Percentiles rank a stretch among this genome's conserved stretches.
Evolutionary conservation across 805 yeast species (phyloP).

Genomic region (Wickerhamomyces tratensis): DNA sequence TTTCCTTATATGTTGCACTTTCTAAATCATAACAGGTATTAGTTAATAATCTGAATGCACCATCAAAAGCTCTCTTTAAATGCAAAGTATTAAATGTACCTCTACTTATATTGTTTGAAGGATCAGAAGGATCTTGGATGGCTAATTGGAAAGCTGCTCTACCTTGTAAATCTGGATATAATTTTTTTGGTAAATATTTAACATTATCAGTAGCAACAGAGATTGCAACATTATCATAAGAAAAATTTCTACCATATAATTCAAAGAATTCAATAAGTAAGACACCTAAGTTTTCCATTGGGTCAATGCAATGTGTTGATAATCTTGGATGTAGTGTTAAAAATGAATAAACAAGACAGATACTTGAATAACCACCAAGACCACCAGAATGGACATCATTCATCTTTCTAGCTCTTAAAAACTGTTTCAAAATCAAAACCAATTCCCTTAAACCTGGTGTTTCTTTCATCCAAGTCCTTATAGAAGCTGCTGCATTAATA

Average conservation of each 20-base stretch:
- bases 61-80: conserved; percentile 78
- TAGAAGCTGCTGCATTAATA: conserved; percentile 68
- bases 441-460: conserved; percentile 79
- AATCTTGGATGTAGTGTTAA: conserved; percentile 72
- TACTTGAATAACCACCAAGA: conserved; percentile 88
- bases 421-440: conserved; percentile 77
- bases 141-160: conserved; percentile 56
- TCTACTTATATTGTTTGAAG: conserved; percentile 73
- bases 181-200: conserved; percentile 48
- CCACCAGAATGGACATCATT: conserved; percentile 93
- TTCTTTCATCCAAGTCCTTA: conserved; percentile 60
- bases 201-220: conserved; percentile 49
- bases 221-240: conserved; percentile 70
- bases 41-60: conserved; percentile 72
- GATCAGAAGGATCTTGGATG: conserved; percentile 85
- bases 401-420: conserved; percentile 63
- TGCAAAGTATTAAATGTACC: conserved; percentile 76
- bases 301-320: conserved; percentile 53
- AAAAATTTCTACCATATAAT: conserved; percentile 82
- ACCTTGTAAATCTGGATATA: conserved; percentile 41
- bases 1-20: conserved; percentile 49
- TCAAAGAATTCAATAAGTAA: conserved; percentile 87
- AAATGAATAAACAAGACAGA: conserved; percentile 76
- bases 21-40: conserved; percentile 71
- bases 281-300: conserved; percentile 74